Evolutionary conservation across 805 yeast genomes (phyloP).

Genomic region (Lachancea sp.): DNA sequence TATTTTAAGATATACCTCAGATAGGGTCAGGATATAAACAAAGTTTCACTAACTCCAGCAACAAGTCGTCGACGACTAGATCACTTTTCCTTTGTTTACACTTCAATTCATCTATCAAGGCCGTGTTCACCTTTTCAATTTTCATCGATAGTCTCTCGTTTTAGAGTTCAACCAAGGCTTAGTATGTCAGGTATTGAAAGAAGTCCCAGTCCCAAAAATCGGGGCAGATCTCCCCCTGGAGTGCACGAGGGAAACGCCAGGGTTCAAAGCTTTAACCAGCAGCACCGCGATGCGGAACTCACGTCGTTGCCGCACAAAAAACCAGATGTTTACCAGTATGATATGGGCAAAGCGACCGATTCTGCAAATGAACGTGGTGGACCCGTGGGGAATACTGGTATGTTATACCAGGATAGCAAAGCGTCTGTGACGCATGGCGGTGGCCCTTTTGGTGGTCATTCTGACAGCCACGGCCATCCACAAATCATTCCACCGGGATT

Average conservation of each 20-base stretch:
- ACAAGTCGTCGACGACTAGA: too few relatives aligned
- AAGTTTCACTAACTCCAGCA: too few relatives aligned
- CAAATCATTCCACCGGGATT: conserved; percentile 10
- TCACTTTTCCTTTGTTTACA: too few relatives aligned
- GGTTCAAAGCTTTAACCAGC: conserved; percentile 12
- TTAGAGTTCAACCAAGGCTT: background rate
- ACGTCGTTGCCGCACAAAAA: conserved; percentile 14
- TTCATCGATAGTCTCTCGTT: too few relatives aligned
- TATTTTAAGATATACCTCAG: too few relatives aligned
- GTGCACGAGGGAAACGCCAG: conserved; percentile 6
- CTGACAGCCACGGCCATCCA: conserved; percentile 3
- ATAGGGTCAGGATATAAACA: too few relatives aligned
- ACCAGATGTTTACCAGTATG: conserved; percentile 15
- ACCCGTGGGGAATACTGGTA: conserved; percentile 4
- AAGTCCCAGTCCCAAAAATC: conserved; percentile 5
- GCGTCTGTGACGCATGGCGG: conserved; percentile 7
- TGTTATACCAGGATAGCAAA: conserved; percentile 13
- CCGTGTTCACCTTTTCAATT: too few relatives aligned
- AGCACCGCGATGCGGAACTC: conserved; percentile 9
- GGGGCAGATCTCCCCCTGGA: conserved; percentile 3
- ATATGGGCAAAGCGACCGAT: background rate
- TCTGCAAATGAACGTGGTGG: background rate
- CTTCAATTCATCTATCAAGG: too few relatives aligned
- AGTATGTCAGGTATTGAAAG: conserved; percentile 3
- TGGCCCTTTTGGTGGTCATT: conserved; percentile 1